A percentile compares a stretch with the other conserved stretches of the same genome.
phyloP scores from a whole-genome alignment of 768 basidiomycete species.

The Agrocybe praecox region DNA sequence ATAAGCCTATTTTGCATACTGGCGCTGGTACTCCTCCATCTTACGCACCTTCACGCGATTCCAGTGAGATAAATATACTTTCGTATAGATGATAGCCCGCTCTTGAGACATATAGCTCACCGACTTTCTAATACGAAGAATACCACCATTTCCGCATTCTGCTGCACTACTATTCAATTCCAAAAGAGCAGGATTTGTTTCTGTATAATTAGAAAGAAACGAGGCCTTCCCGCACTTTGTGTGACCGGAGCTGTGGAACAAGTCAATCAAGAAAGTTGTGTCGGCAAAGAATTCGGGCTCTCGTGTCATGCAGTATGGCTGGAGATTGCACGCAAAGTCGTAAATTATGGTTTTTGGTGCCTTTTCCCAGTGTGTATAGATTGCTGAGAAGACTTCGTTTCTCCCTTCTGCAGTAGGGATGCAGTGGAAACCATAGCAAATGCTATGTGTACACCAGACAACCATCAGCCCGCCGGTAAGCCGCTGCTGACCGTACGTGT shows the following conservation, averaged over 20 bases:
- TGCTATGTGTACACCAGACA: conserved; percentile 33
- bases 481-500: conserved; percentile 16
- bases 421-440: conserved; percentile 34
- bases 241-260: conserved; percentile 31
- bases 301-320: too few species aligned
- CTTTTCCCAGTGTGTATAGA: conserved; percentile 29
- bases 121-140: conserved; percentile 24
- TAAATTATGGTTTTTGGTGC: conserved; percentile 21
- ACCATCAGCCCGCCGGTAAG: conserved; percentile 24
- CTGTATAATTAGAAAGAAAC: conserved; percentile 27
- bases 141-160: conserved; percentile 33
- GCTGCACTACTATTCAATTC: conserved; percentile 33
- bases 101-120: conserved; percentile 31
- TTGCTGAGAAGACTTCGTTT: conserved; percentile 39
- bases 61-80: conserved; percentile 21
- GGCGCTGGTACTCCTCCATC: too few species aligned
- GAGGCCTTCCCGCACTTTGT: conserved; percentile 27
- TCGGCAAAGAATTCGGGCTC: too few species aligned
- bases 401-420: conserved; percentile 33
- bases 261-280: conserved; percentile 34
- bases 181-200: conserved; percentile 22
- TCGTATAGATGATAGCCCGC: conserved; percentile 24
- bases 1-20: too few species aligned
- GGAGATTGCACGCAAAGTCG: too few species aligned
- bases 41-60: conserved; percentile 5